Conservation (phyloP, 306 rosid genomes). For the Mucuna pruriens region DNA sequence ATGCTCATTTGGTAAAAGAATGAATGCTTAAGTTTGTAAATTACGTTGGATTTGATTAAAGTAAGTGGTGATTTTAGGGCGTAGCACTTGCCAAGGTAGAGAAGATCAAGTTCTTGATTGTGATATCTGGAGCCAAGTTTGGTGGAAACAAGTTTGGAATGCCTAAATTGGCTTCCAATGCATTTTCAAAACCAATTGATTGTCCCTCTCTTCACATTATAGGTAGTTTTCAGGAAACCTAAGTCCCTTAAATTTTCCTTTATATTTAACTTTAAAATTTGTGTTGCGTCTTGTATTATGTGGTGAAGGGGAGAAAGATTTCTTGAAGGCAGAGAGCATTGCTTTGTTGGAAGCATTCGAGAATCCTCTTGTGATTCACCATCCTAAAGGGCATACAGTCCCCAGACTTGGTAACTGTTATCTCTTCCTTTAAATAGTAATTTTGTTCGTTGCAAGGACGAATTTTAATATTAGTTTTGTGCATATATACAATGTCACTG, state of each 20-base stretch:
- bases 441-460: background rate
- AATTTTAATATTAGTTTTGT: conserved; percentile 11
- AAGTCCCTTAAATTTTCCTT: too few relatives aligned
- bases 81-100: conserved; percentile 52
- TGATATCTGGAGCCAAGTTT: conserved; percentile 55
- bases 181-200: conserved; percentile 47
- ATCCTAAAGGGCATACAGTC: conserved; percentile 55
- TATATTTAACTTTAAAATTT: too few relatives aligned
- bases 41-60: too few relatives aligned
- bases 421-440: background rate
- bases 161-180: conserved; percentile 59
- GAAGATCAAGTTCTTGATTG: conserved; percentile 50
- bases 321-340: conserved; percentile 49
- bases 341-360: conserved; percentile 45
- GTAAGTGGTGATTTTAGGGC: conserved; percentile 41
- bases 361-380: conserved; percentile 57
- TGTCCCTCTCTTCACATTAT: conserved; percentile 57
- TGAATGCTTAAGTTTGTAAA: background rate
- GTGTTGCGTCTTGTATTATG: too few relatives aligned
- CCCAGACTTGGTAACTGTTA: conserved; percentile 53
- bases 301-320: conserved; percentile 54
- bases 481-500: background rate
- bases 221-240: conserved; percentile 39
- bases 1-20: background rate
- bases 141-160: conserved; percentile 49